phyloP scores from a whole-genome alignment of 1,139 yeast species.

The Nakaseomyces delphensis region DNA sequence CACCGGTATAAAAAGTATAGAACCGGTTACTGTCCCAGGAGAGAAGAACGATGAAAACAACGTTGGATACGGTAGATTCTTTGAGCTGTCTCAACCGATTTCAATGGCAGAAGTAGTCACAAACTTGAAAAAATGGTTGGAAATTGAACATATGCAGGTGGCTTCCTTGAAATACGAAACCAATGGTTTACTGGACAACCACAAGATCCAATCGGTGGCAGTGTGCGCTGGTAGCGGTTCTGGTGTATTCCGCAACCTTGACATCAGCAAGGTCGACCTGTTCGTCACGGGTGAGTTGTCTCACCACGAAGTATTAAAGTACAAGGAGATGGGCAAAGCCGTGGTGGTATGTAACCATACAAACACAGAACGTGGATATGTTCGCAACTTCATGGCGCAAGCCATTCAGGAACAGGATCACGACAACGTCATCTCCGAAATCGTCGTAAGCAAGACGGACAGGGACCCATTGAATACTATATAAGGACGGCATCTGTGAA shows the following conservation, averaged over 20 bases:
- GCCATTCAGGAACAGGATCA: slow-evolving; percentile 32
- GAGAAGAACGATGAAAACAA: slow-evolving; percentile 29
- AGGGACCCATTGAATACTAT: slow-evolving; percentile 42
- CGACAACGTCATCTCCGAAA: background rate
- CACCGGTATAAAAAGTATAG: slow-evolving; percentile 33
- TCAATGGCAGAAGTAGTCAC: slow-evolving; percentile 40
- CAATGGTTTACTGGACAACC: slow-evolving; percentile 22
- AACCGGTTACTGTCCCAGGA: slow-evolving; percentile 13
- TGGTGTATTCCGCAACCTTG: slow-evolving; percentile 37
- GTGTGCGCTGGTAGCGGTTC: slow-evolving; percentile 96
- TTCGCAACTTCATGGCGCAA: slow-evolving; percentile 40
- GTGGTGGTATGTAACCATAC: slow-evolving; percentile 81
- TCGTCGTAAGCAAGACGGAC: slow-evolving; percentile 41
- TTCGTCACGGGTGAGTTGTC: slow-evolving; percentile 87
- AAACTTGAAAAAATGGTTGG: slow-evolving; percentile 48
- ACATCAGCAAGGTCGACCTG: slow-evolving; percentile 50
- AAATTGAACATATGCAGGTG: slow-evolving; percentile 53
- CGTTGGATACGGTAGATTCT: slow-evolving; percentile 80
- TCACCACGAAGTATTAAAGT: slow-evolving; percentile 77
- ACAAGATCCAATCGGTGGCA: slow-evolving; percentile 51
- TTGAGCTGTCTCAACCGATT: slow-evolving; percentile 41
- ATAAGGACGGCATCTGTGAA: too few species aligned
- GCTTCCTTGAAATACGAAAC: slow-evolving; percentile 38
- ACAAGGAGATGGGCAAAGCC: slow-evolving; percentile 63
- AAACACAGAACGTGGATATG: slow-evolving; percentile 85